Base-by-base conservation (phyloP, 345 rosid genomes). In the Pistacia vera region DNA sequence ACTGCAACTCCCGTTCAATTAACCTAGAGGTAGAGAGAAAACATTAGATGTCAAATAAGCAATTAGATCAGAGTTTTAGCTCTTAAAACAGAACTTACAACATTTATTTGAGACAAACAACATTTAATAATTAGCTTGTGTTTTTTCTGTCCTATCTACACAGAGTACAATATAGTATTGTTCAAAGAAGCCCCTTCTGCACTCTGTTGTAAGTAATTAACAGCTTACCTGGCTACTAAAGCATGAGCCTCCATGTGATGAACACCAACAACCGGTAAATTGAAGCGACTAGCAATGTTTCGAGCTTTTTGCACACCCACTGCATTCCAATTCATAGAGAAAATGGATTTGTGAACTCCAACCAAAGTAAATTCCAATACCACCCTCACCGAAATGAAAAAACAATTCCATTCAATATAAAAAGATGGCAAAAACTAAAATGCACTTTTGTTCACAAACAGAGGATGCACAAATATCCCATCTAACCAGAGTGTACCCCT, bases 181-280 rank as follows among this genome's bases (percentile, higher is more conserved):
- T 51, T 33, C 8, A 25, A 67, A 49, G 54, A n/a, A 17, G 63
- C 56, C 20, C 10, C 44, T 64, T 70, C 36, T 62, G 25, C 30
- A 59, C 64, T 68, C 52, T 60, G 18, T 60, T 46, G 16, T 56
- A 9, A 30, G 20, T 11, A 61, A 63, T 63, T 30, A 48, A 54
- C 66, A 60, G 67, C 64, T 49, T 83, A 92, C 99, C 98, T 93
- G 49, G 93, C 94, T 16, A 95, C 97, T 68, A 95, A 77, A 72
- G 98, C 92, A 86, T 95, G 99, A 72, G 99, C 97, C 86, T 95
- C 99, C 99, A 93, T 95, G 81, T 95, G 99, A 81, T 95, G 99
- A 75, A 95, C 88, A 25, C 96, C 86, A 46, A 95, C 67, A 6
- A 95, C 84, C 22, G 99, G 97, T 63, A 93, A 86, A 83, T 76